These are phyloP conservation scores for Sphenostylis stenocarpa DNA, from an alignment of 306 rosid genomes.

Conservation along the genomic window DNA sequence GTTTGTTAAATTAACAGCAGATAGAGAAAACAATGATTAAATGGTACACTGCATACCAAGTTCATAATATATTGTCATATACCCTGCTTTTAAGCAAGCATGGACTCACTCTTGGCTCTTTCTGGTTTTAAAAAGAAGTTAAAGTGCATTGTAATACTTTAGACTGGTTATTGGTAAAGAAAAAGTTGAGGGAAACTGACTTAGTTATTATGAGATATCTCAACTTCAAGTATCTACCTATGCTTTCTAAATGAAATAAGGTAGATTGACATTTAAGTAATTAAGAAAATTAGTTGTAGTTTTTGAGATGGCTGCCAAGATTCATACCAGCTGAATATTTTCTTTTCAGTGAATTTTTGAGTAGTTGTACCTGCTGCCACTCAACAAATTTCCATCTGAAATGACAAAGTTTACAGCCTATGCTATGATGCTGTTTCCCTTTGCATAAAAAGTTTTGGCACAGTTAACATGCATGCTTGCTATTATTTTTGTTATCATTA, in stretches of 20 bases:
- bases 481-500: background rate
- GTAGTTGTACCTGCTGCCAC: background rate
- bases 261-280: background rate
- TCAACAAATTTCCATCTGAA: background rate
- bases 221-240: background rate
- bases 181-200: background rate
- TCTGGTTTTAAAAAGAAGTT: background rate
- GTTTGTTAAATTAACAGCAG: background rate
- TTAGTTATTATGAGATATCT: background rate
- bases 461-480: background rate
- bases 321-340: no score
- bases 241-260: background rate
- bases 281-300: background rate
- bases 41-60: background rate
- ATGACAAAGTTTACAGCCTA: background rate
- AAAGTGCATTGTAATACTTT: background rate
- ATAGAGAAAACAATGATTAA: background rate
- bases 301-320: background rate
- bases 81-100: background rate
- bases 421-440: constrained; percentile 4
- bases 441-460: background rate
- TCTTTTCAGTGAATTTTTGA: background rate
- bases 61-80: background rate
- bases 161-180: constrained; percentile 2
- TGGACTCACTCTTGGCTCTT: background rate